Evolutionary conservation across 2,329 filamentous ascomycete species (phyloP).

Genomic region (Fusarium sp.): DNA sequence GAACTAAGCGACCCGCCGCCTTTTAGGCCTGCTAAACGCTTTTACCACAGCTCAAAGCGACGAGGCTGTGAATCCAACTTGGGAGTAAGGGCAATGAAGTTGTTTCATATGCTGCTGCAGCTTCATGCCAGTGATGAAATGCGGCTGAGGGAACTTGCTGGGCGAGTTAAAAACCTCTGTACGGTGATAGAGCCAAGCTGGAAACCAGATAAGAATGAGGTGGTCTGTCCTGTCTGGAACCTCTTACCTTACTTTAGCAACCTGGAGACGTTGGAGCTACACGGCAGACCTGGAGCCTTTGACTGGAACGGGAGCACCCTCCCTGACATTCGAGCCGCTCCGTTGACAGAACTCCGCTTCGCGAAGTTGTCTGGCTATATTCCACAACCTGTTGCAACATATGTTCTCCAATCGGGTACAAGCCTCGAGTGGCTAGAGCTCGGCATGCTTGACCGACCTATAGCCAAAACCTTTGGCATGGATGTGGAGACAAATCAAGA

Average conservation of each 20-base stretch:
- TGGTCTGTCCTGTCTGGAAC: background rate
- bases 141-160: background rate
- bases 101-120: slow-evolving; percentile 2
- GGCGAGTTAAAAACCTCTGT: slow-evolving; percentile 23
- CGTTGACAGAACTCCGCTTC: slow-evolving; percentile 7
- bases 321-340: background rate
- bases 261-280: slow-evolving; percentile 25
- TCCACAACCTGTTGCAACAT: slow-evolving; percentile 3
- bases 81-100: background rate
- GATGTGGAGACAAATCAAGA: no score
- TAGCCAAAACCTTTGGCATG: background rate
- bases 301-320: background rate
- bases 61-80: background rate
- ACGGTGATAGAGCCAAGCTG: slow-evolving; percentile 8
- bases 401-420: slow-evolving; percentile 5
- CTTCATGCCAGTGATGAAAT: background rate
- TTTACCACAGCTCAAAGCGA: slow-evolving; percentile 1
- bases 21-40: background rate
- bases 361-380: slow-evolving; percentile 30
- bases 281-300: background rate
- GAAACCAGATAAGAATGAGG: fast-evolving
- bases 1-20: slow-evolving; percentile 18
- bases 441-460: slow-evolving; percentile 23
- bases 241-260: slow-evolving; percentile 27
- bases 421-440: slow-evolving; percentile 28